Base-by-base conservation (phyloP, 768 basidiomycete species). In the Gyrodon lividus region DNA sequence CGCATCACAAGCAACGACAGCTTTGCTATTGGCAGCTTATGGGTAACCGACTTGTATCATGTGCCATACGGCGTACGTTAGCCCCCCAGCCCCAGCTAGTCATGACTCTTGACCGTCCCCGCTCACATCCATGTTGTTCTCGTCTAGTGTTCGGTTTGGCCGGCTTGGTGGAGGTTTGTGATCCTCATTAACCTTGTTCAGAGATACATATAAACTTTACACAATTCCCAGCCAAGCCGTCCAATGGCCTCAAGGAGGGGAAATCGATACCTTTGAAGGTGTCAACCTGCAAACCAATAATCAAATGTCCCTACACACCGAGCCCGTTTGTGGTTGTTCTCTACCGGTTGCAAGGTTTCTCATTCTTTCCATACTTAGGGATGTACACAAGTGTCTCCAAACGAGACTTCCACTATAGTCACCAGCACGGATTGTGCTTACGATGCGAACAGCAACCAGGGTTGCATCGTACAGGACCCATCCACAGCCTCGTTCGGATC, bases 211-310 rank as follows among this genome's bases (percentile, higher is more conserved):
- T 30, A 22, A 35, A 30, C 5, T 47, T 22, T 13, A 26, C 33
- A 7, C 14, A 49, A 16, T 28, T 40, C 7, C 23, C 34, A 78
- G 79, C 16, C 78, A 81, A 60, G 77, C 83, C 1, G 67, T 74
- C 10, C 60, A 68, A 17, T 87, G 86, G 86, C 86, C 86, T 2
- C 63, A 64, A 12, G 85, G 84, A 55, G 84, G 77, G 23, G 86
- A 89, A 63, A 86, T 88, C 54, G 92, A 93, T 66, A 87, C 86
- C 9, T 80, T 93, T 52, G 91, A 94, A 66, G 87, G 83, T 30
- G 84, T 93, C 55, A 93, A 94, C 68, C 63, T 78, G 43, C 77
- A 78, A 37, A 73, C 74, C 3, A 70, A 73, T 48, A 89, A 86
- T 55, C 86, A 87, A 63, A 82, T 87, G 77, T 80, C 91, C 0